Percentiles rank a stretch among this genome's conserved stretches.
phyloP scores from a whole-genome alignment of 75 land plant genomes.

The Cupressus sempervirens region DNA sequence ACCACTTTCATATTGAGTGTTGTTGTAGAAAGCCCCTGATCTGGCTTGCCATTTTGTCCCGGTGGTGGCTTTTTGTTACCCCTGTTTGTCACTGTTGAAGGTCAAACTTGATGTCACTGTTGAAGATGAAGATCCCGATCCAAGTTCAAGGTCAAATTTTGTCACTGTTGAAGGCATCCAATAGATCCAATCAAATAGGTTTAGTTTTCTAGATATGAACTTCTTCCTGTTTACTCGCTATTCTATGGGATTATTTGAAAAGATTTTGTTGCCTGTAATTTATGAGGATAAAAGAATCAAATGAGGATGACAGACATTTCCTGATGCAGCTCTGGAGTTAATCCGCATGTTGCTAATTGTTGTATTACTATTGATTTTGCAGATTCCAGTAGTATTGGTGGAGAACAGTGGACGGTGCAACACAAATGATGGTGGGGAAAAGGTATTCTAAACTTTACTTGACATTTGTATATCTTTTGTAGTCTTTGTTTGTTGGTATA shows the following conservation, averaged over 20 bases:
- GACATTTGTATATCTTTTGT: not conserved
- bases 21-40: too few species aligned
- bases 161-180: not conserved
- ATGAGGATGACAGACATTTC: not conserved
- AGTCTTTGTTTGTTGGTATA: not conserved
- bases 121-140: too few species aligned
- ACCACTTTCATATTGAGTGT: too few species aligned
- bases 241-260: not conserved
- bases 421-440: conserved; percentile 87
- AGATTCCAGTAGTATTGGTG: conserved; percentile 79
- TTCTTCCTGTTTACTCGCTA: not conserved
- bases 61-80: too few species aligned
- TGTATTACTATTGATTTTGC: conserved; percentile 15
- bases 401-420: conserved; percentile 97
- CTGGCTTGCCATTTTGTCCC: too few species aligned
- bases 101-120: too few species aligned
- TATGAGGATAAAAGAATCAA: not conserved
- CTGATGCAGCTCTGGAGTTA: not conserved
- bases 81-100: too few species aligned
- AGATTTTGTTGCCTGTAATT: not conserved
- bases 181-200: not conserved
- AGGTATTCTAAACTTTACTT: conserved; percentile 35
- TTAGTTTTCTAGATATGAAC: not conserved
- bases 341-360: conserved; percentile 9
- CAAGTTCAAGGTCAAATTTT: too few species aligned